phyloP scores from a whole-genome alignment of 78 protist species.

The Parvularia atlantis region DNA sequence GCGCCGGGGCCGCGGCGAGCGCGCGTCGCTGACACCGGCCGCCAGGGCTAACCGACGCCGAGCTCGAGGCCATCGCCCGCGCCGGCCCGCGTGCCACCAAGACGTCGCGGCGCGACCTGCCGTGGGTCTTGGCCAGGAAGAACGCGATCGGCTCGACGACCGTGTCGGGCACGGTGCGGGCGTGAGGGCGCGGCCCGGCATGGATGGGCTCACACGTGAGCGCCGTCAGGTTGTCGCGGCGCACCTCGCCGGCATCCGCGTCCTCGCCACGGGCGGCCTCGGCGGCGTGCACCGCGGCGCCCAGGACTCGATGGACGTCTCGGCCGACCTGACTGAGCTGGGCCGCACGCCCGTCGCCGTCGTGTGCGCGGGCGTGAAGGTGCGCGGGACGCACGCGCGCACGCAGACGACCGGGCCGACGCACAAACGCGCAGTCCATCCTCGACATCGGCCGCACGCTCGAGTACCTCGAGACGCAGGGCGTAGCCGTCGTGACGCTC shows the following conservation, averaged over 20 bases:
- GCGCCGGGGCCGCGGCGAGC: too few relatives aligned
- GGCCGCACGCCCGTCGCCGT: slow-evolving; percentile 84
- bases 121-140: slow-evolving; percentile 40
- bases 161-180: slow-evolving; percentile 85
- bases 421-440: too few relatives aligned
- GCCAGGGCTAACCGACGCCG: slow-evolving; percentile 26
- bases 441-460: slow-evolving; percentile 76
- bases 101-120: slow-evolving; percentile 80
- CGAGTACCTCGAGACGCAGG: slow-evolving; percentile 68
- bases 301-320: slow-evolving; percentile 67
- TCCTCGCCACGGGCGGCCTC: slow-evolving; percentile 95
- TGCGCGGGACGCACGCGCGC: too few relatives aligned
- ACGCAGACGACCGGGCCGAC: too few relatives aligned
- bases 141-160: slow-evolving; percentile 82
- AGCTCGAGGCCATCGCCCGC: slow-evolving; percentile 35
- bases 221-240: not conserved
- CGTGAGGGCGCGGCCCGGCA: too few relatives aligned
- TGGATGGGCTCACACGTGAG: not conserved
- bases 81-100: slow-evolving; percentile 47
- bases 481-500: slow-evolving; percentile 66
- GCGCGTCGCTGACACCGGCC: slow-evolving; percentile 31
- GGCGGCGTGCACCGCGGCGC: slow-evolving; percentile 66
- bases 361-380: slow-evolving; percentile 94
- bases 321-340: slow-evolving; percentile 93
- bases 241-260: slow-evolving; percentile 33